phyloP scores from a whole-genome alignment of 73 alveolate genomes.

The Tetrahymena thermophila region DNA sequence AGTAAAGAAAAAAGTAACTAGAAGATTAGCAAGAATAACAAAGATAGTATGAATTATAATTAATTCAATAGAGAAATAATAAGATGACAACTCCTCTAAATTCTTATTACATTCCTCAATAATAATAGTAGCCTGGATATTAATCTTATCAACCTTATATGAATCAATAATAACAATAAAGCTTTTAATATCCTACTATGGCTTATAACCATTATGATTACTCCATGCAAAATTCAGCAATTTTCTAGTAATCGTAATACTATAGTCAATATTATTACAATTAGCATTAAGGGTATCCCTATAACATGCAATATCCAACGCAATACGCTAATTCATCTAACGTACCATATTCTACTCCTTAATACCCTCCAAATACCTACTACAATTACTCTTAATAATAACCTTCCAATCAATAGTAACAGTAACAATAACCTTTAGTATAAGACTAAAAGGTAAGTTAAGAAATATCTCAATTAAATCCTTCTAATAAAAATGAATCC shows the following conservation, averaged over 20 bases:
- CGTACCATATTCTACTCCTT: neutral
- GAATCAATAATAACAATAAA: neutral
- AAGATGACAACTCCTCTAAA: neutral
- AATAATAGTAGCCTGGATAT: neutral
- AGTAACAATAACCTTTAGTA: neutral
- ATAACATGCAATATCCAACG: neutral
- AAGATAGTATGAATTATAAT: neutral
- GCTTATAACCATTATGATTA: neutral
- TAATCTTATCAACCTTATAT: neutral
- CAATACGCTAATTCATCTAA: neutral
- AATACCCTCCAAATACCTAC: neutral
- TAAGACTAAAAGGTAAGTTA: neutral
- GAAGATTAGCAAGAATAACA: neutral
- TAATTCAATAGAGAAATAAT: neutral
- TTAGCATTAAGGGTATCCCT: neutral
- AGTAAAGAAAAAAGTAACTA: neutral
- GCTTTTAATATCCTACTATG: neutral
- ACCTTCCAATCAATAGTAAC: neutral
- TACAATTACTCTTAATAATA: too few relatives aligned
- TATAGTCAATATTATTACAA: neutral
- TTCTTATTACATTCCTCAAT: neutral
- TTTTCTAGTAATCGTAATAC: neutral
- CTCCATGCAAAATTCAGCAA: neutral
- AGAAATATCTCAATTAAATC: neutral
- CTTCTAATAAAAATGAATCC: neutral